Percentiles rank a stretch among this genome's conserved stretches.
phyloP scores from a whole-genome alignment of 768 basidiomycete genomes.

The Boletus subparvulus region DNA sequence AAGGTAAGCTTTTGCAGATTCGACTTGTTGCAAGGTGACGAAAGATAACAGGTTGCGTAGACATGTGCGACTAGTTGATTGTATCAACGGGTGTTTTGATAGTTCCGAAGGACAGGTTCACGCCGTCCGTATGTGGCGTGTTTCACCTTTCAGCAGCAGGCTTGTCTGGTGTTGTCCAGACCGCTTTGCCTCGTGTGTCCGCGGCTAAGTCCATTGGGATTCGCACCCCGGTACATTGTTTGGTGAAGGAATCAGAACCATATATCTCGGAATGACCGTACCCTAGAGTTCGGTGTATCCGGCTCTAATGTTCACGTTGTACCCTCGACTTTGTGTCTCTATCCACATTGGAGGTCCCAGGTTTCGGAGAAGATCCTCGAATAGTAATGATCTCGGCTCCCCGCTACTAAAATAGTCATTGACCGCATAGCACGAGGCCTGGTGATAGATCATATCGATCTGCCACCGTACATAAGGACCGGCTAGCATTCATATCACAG shows the following conservation, averaged over 20 bases:
- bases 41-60: not conserved
- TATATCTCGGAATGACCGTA: not conserved
- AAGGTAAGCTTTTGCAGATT: conserved; percentile 12
- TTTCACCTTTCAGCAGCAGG: not conserved
- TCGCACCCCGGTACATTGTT: not conserved
- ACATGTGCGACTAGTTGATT: not conserved
- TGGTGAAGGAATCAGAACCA: not conserved
- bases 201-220: not conserved
- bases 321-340: not conserved
- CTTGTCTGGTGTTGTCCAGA: not conserved
- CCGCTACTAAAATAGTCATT: conserved; percentile 1
- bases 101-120: not conserved
- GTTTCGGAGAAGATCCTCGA: not conserved
- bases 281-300: not conserved
- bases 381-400: not conserved
- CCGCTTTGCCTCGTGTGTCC: not conserved
- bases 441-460: conserved; percentile 23
- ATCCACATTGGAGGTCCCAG: not conserved
- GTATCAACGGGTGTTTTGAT: not conserved
- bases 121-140: not conserved
- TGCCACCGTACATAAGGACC: not conserved
- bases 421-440: conserved; percentile 1
- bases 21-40: not conserved
- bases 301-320: not conserved
- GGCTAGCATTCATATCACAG: conserved; percentile 5